These are phyloP conservation scores for Neospermospora avenae DNA, from an alignment of 2,329 filamentous ascomycete species.

Conservation along the genomic window DNA sequence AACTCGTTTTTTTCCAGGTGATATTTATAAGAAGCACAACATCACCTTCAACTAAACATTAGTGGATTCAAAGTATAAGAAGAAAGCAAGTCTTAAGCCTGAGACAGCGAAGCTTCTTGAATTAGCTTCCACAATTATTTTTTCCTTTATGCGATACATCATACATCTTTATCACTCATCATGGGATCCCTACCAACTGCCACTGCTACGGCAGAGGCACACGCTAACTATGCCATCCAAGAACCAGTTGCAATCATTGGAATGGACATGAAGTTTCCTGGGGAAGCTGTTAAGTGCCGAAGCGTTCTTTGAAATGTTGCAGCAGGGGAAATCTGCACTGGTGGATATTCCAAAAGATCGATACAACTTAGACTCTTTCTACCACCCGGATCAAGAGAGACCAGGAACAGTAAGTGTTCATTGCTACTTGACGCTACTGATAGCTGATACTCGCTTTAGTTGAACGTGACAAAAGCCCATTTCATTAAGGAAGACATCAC, in stretches of 20 bases:
- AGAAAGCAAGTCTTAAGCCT: too few relatives aligned
- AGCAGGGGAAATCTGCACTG: background rate
- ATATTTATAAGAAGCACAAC: too few relatives aligned
- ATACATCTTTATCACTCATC: too few relatives aligned
- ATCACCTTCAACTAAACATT: too few relatives aligned
- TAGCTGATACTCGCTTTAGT: background rate
- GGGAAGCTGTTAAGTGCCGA: conserved; percentile 8
- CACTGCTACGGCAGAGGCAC: too few relatives aligned
- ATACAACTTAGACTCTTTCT: conserved; percentile 6
- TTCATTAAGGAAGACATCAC: conserved; percentile 18
- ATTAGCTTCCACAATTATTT: too few relatives aligned
- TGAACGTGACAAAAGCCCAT: conserved; percentile 15
- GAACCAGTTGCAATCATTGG: conserved; percentile 12
- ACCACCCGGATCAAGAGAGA: conserved; percentile 11
- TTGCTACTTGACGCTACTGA: background rate
- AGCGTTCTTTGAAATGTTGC: conserved; percentile 6
- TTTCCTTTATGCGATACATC: too few relatives aligned
- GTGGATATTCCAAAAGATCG: conserved; percentile 7
- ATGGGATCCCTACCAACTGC: too few relatives aligned
- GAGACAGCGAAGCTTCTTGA: too few relatives aligned
- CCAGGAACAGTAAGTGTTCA: conserved; percentile 7
- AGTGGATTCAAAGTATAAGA: too few relatives aligned
- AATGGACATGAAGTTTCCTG: conserved; percentile 10
- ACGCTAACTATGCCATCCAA: too few relatives aligned
- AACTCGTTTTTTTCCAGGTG: too few relatives aligned